Conservation (phyloP, 257 asterid genomes). For the Datura wrightii region DNA sequence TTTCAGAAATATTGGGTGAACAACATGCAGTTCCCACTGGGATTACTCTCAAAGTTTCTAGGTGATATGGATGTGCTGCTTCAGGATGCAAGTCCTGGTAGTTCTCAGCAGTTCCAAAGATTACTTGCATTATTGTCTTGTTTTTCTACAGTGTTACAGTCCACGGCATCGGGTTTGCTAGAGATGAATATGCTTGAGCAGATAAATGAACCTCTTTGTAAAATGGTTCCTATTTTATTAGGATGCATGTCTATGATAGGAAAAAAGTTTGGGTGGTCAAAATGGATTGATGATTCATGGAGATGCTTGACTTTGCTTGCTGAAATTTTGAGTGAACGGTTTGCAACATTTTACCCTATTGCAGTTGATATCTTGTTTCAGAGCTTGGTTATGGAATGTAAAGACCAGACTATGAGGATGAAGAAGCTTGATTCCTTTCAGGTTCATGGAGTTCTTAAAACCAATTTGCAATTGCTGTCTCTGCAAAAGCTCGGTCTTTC, state of each 20-base stretch:
- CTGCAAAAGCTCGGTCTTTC: conserved; percentile 93
- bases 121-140: conserved; percentile 78
- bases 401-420: conserved; percentile 44
- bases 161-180: conserved; percentile 96
- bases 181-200: conserved; percentile 88
- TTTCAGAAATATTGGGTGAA: conserved; percentile 99
- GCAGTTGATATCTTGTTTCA: conserved; percentile 86
- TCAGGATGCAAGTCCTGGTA: conserved; percentile 87
- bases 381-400: conserved; percentile 65
- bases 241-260: conserved; percentile 86
- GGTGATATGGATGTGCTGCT: conserved; percentile 94
- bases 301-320: conserved; percentile 98
- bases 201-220: conserved; percentile 81
- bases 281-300: conserved; percentile 98
- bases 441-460: conserved; percentile 95
- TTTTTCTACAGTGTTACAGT: conserved; percentile 89
- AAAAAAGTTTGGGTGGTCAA: conserved; percentile 91
- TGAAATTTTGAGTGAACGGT: conserved; percentile 85
- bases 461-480: conserved; percentile 88
- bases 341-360: conserved; percentile 74
- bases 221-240: conserved; percentile 80
- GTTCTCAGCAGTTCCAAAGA: conserved; percentile 84
- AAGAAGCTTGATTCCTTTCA: conserved; percentile 69
- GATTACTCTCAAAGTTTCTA: conserved; percentile 87
- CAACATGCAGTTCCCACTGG: conserved; percentile 91